Conservation (phyloP, 1,284 basidiomycete genomes). For the Boletus sp. region DNA sequence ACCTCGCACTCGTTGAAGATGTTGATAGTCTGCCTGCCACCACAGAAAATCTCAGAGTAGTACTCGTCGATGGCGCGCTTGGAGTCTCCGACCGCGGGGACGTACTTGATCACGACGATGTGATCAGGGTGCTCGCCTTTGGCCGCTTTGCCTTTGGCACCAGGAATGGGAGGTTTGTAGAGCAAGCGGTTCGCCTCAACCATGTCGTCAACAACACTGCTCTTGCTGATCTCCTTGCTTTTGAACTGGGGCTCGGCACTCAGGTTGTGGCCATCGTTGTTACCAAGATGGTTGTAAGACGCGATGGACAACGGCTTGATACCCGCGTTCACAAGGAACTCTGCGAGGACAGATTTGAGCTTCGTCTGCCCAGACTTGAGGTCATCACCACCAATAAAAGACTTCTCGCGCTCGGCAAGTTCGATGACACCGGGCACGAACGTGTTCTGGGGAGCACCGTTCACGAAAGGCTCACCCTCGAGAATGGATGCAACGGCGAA, state of each 20-base stretch:
- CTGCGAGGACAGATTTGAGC: slow-evolving; percentile 92
- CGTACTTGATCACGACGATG: slow-evolving; percentile 93
- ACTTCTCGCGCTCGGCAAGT: slow-evolving; percentile 85
- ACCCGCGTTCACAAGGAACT: slow-evolving; percentile 98
- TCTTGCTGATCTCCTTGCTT: slow-evolving; percentile 98
- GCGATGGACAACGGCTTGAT: slow-evolving; percentile 98
- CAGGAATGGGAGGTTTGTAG: slow-evolving; percentile 74
- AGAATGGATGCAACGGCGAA: slow-evolving; percentile 96
- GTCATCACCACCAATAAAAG: slow-evolving; percentile 97
- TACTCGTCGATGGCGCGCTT: slow-evolving; percentile 99
- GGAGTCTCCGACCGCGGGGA: slow-evolving; percentile 93
- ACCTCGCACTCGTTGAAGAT: slow-evolving; percentile 97
- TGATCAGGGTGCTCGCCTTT: slow-evolving; percentile 97
- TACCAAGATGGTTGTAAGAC: slow-evolving; percentile 98
- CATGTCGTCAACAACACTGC: slow-evolving; percentile 97
- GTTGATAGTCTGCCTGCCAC: slow-evolving; percentile 79
- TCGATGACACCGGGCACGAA: slow-evolving; percentile 95
- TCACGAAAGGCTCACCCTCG: slow-evolving; percentile 93
- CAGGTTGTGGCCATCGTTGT: slow-evolving; percentile 96
- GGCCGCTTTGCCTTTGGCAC: slow-evolving; percentile 59
- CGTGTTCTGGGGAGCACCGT: slow-evolving; percentile 98
- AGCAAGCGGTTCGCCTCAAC: slow-evolving; percentile 87
- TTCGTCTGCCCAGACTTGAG: slow-evolving; percentile 95
- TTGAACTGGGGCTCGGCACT: slow-evolving; percentile 93
- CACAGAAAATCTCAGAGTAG: slow-evolving; percentile 90